phyloP scores from a whole-genome alignment of 139 green algal species.

The Chlorella sp. region DNA sequence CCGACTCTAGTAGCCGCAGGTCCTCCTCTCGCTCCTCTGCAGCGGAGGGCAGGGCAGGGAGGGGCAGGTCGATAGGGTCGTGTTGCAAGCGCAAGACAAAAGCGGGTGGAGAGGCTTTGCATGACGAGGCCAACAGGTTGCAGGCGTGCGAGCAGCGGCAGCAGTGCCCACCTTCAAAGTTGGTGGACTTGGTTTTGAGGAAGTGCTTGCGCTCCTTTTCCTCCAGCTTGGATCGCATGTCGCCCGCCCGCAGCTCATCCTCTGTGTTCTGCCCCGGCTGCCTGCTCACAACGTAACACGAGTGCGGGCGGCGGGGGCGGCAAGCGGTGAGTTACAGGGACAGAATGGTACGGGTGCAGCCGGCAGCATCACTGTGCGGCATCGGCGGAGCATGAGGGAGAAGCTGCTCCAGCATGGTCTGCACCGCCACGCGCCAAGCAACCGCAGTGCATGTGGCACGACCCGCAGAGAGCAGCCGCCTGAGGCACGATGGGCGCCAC shows the following conservation, averaged over 20 bases:
- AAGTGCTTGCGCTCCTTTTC: conserved; percentile 86
- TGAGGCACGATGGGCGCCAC: no score
- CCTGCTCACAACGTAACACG: conserved; percentile 23
- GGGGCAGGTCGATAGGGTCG: neutral
- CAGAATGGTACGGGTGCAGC: no score
- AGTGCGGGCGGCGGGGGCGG: neutral
- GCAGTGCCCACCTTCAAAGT: conserved; percentile 82
- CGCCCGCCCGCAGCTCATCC: conserved; percentile 59
- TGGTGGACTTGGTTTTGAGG: conserved; percentile 58
- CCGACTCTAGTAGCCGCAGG: conserved; percentile 78
- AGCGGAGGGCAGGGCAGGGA: neutral
- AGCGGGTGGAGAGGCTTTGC: no score
- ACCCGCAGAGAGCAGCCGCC: no score
- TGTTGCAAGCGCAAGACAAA: no score
- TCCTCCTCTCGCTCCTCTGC: conserved; percentile 85
- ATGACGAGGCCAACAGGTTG: no score
- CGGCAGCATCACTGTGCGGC: no score
- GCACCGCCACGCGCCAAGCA: no score
- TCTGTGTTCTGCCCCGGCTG: conserved; percentile 68
- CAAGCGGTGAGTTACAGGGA: neutral
- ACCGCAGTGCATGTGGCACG: no score
- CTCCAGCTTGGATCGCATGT: conserved; percentile 77
- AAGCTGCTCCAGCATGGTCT: no score
- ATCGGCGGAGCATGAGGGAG: no score
- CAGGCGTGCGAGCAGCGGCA: no score